phyloP scores from a whole-genome alignment of 306 rosid genomes.

The Nissolia schottii region DNA sequence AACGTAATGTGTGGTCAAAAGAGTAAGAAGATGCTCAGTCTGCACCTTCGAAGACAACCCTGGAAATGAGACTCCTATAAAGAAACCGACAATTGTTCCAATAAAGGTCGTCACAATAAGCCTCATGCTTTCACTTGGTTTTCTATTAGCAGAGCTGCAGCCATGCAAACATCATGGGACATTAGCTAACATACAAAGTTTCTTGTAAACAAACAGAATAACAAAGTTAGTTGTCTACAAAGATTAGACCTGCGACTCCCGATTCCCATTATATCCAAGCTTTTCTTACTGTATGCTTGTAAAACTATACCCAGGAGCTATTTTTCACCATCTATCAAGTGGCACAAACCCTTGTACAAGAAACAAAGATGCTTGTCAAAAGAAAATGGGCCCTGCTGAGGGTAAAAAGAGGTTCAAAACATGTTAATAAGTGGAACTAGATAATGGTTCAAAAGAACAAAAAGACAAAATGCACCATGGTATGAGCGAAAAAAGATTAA shows the following conservation, averaged over 20 bases:
- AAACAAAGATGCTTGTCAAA: constrained; percentile 19
- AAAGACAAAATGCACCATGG: constrained; percentile 3
- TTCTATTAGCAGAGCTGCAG: constrained; percentile 65
- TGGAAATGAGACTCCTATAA: constrained; percentile 85
- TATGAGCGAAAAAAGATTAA: background rate
- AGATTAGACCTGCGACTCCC: constrained; percentile 65
- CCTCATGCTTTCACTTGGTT: constrained; percentile 85
- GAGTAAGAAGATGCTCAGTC: background rate
- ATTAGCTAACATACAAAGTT: constrained; percentile 10
- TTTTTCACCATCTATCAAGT: constrained; percentile 42
- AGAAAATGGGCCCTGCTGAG: constrained; percentile 36
- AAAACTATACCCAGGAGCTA: constrained; percentile 36
- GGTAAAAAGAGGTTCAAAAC: constrained; percentile 28
- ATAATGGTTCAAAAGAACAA: constrained; percentile 7
- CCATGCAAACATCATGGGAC: constrained; percentile 27
- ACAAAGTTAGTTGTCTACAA: constrained; percentile 16
- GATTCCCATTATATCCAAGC: constrained; percentile 72
- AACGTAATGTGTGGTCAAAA: background rate
- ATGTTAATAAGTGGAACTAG: constrained; percentile 25
- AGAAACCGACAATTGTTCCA: constrained; percentile 85
- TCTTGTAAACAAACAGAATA: background rate
- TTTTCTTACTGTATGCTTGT: constrained; percentile 37
- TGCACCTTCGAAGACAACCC: constrained; percentile 73
- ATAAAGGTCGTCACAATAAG: constrained; percentile 71
- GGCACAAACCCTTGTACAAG: constrained; percentile 29